A percentile compares a stretch with the other conserved stretches of the same genome.
These are phyloP conservation scores for Penstemon newberryi DNA, from an alignment of 257 asterid species.

Conservation along the genomic window DNA sequence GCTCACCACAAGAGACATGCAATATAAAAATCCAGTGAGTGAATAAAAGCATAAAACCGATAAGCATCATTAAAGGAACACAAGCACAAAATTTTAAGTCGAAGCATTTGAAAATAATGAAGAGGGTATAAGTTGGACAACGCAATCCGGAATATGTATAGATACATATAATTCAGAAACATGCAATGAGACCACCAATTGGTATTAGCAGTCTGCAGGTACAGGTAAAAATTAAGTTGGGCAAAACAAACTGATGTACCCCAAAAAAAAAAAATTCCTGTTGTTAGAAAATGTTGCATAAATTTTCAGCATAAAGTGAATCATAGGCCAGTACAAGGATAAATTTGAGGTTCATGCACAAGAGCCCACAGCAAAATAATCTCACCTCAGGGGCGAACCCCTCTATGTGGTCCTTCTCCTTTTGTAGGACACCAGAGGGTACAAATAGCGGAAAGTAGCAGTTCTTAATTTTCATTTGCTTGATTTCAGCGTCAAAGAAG, in stretches of 20 bases:
- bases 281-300: too few relatives aligned
- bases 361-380: constrained; percentile 20
- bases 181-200: background rate
- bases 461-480: constrained; percentile 92
- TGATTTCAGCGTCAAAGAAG: constrained; percentile 89
- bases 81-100: background rate
- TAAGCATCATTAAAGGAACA: background rate
- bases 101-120: background rate
- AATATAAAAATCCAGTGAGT: background rate
- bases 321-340: constrained; percentile 4
- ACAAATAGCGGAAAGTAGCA: constrained; percentile 95
- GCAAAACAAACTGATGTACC: background rate
- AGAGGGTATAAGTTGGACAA: background rate
- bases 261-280: background rate
- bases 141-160: background rate
- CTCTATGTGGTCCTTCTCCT: constrained; percentile 92
- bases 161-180: background rate
- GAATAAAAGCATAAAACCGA: background rate
- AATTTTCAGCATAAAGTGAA: too few relatives aligned
- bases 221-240: background rate
- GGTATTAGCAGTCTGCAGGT: constrained; percentile 14
- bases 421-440: constrained; percentile 68
- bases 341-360: too few relatives aligned
- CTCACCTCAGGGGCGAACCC: constrained; percentile 98
- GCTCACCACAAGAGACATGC: too few relatives aligned